Conservation (phyloP, 2,329 filamentous ascomycete genomes). For the Fusarium nematophilum region DNA sequence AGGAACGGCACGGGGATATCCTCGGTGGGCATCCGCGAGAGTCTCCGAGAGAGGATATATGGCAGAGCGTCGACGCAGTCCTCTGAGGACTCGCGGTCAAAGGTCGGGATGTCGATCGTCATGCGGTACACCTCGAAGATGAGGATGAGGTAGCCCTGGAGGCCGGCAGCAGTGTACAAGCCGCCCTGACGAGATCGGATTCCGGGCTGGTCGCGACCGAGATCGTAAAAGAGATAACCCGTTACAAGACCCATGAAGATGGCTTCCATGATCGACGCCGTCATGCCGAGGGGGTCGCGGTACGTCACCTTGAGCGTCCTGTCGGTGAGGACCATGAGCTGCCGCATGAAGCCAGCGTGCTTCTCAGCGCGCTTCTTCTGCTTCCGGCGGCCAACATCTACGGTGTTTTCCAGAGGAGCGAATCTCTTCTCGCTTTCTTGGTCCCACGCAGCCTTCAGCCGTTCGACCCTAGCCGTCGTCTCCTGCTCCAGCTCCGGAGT, state of each 20-base stretch:
- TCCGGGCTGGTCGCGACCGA: slow-evolving; percentile 74
- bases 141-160: slow-evolving; percentile 82
- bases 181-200: slow-evolving; percentile 80
- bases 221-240: slow-evolving; percentile 77
- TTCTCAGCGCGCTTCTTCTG: slow-evolving; percentile 45
- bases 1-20: slow-evolving; percentile 78
- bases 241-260: slow-evolving; percentile 76
- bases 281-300: slow-evolving; percentile 81
- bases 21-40: slow-evolving; percentile 76
- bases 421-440: slow-evolving; percentile 49
- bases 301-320: slow-evolving; percentile 78
- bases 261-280: slow-evolving; percentile 76
- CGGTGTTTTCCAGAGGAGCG: slow-evolving; percentile 25
- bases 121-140: slow-evolving; percentile 82
- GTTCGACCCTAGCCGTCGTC: slow-evolving; percentile 69
- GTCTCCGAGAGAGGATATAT: slow-evolving; percentile 75
- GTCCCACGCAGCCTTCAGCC: slow-evolving; percentile 70
- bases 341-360: slow-evolving; percentile 69
- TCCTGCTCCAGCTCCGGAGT: slow-evolving; percentile 72
- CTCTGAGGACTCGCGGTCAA: slow-evolving; percentile 80
- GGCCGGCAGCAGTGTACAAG: slow-evolving; percentile 75
- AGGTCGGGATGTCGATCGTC: slow-evolving; percentile 78
- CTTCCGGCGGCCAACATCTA: slow-evolving; percentile 16
- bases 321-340: slow-evolving; percentile 73
- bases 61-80: slow-evolving; percentile 76